Percentiles rank a stretch among this genome's conserved stretches.
These are phyloP conservation scores for Nephromyces sp. DNA, from an alignment of 169 alveolate genomes.

Conservation along the genomic window DNA sequence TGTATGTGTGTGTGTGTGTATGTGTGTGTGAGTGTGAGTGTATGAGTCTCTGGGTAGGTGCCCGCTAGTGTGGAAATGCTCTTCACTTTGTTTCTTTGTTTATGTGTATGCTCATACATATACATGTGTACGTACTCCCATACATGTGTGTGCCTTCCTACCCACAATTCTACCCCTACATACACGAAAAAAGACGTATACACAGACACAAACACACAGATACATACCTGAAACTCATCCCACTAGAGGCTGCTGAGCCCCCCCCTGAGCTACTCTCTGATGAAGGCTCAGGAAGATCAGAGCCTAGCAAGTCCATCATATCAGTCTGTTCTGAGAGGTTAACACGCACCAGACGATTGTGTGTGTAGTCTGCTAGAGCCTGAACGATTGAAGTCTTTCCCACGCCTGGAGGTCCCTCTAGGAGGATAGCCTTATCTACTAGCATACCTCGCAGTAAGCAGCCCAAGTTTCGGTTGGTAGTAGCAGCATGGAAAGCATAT, in stretches of 20 bases:
- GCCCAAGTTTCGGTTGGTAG: conserved; percentile 73
- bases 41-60: no score
- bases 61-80: no score
- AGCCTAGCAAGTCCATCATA: conserved; percentile 70
- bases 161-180: not conserved
- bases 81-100: no score
- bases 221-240: not conserved
- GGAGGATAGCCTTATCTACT: conserved; percentile 77
- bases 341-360: conserved; percentile 74
- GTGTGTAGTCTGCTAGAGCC: conserved; percentile 71
- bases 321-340: conserved; percentile 93
- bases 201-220: no score
- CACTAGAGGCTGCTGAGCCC: not conserved
- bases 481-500: conserved; percentile 76
- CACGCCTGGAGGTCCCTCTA: conserved; percentile 99
- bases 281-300: conserved; percentile 64
- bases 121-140: not conserved
- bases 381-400: conserved; percentile 94
- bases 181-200: not conserved
- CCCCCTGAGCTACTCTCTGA: not conserved
- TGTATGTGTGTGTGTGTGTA: no score
- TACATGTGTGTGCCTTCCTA: not conserved
- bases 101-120: not conserved
- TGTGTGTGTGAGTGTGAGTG: no score
- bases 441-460: conserved; percentile 79